phyloP scores from a whole-genome alignment of 2,329 filamentous ascomycete species.

The Fusarium nurragi region DNA sequence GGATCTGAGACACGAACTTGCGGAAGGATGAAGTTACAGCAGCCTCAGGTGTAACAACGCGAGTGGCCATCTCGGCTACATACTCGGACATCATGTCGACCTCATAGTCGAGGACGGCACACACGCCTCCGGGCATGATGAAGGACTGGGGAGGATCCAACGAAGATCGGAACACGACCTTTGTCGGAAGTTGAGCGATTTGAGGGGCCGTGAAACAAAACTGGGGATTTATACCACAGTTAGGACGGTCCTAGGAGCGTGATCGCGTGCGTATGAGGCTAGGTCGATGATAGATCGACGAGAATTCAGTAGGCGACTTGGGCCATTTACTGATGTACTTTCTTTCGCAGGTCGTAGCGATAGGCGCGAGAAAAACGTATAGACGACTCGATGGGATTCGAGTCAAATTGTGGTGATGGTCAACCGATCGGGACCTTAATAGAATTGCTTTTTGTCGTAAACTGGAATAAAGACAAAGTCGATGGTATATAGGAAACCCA shows the following conservation, averaged over 20 bases:
- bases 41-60: slow-evolving; percentile 63
- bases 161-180: slow-evolving; percentile 53
- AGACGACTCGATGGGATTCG: slow-evolving; percentile 6
- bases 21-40: slow-evolving; percentile 77
- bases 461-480: slow-evolving; percentile 15
- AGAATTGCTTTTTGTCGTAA: slow-evolving; percentile 28
- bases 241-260: slow-evolving; percentile 19
- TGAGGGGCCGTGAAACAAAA: slow-evolving; percentile 29
- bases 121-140: slow-evolving; percentile 82
- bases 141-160: slow-evolving; percentile 48
- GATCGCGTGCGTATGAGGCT: slow-evolving; percentile 8
- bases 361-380: slow-evolving; percentile 33
- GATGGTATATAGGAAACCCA: slow-evolving; percentile 20
- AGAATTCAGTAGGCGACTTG: slow-evolving; percentile 40
- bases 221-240: slow-evolving; percentile 32
- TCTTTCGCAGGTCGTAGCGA: slow-evolving; percentile 27
- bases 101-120: slow-evolving; percentile 94
- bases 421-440: slow-evolving; percentile 9
- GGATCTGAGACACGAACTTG: slow-evolving; percentile 90
- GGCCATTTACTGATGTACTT: slow-evolving; percentile 49
- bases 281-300: slow-evolving; percentile 28
- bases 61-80: slow-evolving; percentile 84
- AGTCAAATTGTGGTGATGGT: slow-evolving; percentile 6
- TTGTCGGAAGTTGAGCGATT: slow-evolving; percentile 47
- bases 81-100: slow-evolving; percentile 97